These are phyloP conservation scores for Candida pini DNA, from an alignment of 805 yeast species.

Conservation along the genomic window DNA sequence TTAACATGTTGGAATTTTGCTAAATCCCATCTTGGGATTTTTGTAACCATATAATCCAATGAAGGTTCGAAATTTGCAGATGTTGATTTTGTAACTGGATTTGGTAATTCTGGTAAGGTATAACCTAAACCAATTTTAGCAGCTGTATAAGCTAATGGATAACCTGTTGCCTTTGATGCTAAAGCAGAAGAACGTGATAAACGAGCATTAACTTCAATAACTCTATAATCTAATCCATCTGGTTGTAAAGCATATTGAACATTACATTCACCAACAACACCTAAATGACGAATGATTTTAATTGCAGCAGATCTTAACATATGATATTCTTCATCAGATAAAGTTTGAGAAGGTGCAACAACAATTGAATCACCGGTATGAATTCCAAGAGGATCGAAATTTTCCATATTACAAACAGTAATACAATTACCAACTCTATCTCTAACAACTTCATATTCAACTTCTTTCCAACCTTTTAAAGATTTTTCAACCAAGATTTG, in stretches of 20 bases:
- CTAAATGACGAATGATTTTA: slow-evolving; percentile 93
- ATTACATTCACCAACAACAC: slow-evolving; percentile 99
- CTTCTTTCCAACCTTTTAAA: slow-evolving; percentile 98
- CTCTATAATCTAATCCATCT: slow-evolving; percentile 91
- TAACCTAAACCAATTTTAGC: slow-evolving; percentile 94
- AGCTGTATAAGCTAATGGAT: slow-evolving; percentile 97
- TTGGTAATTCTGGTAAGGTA: slow-evolving; percentile 91
- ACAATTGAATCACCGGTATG: slow-evolving; percentile 99
- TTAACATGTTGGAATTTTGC: slow-evolving; percentile 93
- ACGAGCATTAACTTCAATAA: slow-evolving; percentile 96
- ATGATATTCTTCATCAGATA: slow-evolving; percentile 95
- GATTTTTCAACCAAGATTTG: slow-evolving; percentile 96
- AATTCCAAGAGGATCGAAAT: slow-evolving; percentile 95
- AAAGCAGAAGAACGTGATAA: slow-evolving; percentile 95
- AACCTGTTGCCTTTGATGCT: slow-evolving; percentile 98
- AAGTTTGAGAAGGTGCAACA: slow-evolving; percentile 97
- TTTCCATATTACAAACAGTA: slow-evolving; percentile 98
- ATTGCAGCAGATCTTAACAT: slow-evolving; percentile 98
- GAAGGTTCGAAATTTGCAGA: slow-evolving; percentile 97
- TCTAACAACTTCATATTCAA: slow-evolving; percentile 97
- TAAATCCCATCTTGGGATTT: slow-evolving; percentile 98
- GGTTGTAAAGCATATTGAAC: slow-evolving; percentile 97
- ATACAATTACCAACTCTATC: slow-evolving; percentile 96
- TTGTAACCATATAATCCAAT: slow-evolving; percentile 91
- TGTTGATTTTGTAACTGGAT: slow-evolving; percentile 94